phyloP scores from a whole-genome alignment of 2,329 filamentous ascomycete genomes.

The Penicillium concentricum region DNA sequence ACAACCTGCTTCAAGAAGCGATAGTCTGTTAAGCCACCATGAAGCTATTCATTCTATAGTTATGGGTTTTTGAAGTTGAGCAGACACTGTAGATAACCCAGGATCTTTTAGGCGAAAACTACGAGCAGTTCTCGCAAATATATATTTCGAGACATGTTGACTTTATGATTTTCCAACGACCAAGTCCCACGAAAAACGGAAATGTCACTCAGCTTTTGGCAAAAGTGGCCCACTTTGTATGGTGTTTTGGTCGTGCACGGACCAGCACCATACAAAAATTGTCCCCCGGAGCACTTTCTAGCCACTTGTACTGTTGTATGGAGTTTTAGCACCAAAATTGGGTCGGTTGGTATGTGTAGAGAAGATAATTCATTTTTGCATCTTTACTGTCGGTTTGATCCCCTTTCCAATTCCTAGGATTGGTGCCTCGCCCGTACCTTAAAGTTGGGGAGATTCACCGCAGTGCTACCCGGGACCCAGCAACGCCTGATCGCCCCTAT shows the following conservation, averaged over 20 bases:
- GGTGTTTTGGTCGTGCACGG: neutral
- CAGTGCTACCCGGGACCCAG: neutral
- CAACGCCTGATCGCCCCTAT: neutral
- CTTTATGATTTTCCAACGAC: neutral
- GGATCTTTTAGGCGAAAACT: neutral
- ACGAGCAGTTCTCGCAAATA: too few relatives aligned
- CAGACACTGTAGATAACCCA: neutral
- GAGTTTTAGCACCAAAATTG: neutral
- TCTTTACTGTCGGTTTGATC: neutral
- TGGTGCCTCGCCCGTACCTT: neutral
- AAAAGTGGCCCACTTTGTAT: neutral
- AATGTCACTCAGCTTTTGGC: neutral
- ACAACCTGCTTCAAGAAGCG: too few relatives aligned
- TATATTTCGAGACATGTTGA: neutral
- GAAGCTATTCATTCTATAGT: neutral
- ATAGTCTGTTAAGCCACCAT: neutral
- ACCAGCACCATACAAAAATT: neutral
- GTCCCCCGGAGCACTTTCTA: neutral
- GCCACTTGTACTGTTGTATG: neutral
- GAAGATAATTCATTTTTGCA: neutral
- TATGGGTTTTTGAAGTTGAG: too few relatives aligned
- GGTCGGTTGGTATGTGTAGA: constrained; percentile 1
- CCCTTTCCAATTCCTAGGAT: neutral
- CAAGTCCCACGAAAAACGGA: neutral
- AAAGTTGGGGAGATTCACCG: neutral